Evolutionary conservation across 2,329 filamentous ascomycete species (phyloP).

Genomic region (Colletotrichum zoysiae): DNA sequence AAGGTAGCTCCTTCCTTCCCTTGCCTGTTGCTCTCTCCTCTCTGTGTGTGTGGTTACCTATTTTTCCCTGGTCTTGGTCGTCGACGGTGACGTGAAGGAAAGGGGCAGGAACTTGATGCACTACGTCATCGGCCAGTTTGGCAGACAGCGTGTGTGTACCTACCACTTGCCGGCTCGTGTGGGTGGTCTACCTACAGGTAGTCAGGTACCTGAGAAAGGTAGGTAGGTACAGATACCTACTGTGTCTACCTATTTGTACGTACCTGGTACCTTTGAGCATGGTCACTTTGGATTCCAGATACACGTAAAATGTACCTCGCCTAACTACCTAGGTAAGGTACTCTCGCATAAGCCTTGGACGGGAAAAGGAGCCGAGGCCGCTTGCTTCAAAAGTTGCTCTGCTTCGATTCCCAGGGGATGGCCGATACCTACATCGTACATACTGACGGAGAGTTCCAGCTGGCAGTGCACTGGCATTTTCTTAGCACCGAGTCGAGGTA

Average conservation of each 20-base stretch:
- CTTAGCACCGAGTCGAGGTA: not conserved
- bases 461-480: slow-evolving; percentile 27
- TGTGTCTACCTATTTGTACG: not conserved
- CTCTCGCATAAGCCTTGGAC: too few relatives aligned
- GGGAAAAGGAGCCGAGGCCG: too few relatives aligned
- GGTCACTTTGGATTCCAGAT: not conserved
- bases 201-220: too few relatives aligned
- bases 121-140: slow-evolving; percentile 31
- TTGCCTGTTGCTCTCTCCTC: not conserved
- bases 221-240: too few relatives aligned
- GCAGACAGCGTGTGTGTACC: not conserved
- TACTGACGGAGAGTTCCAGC: slow-evolving; percentile 22
- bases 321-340: too few relatives aligned
- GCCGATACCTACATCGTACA: not conserved
- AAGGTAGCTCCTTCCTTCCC: slow-evolving; percentile 15
- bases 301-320: not conserved
- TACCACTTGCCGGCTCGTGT: not conserved
- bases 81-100: slow-evolving; percentile 36
- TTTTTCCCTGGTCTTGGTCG: slow-evolving; percentile 3
- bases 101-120: slow-evolving; percentile 32
- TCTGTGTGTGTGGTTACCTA: not conserved
- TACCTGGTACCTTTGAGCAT: not conserved
- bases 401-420: not conserved
- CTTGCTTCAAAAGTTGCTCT: not conserved
- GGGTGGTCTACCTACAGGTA: not conserved